Base-by-base conservation (phyloP, 495 filamentous ascomycete genomes). In the Neurospora cerealis region DNA sequence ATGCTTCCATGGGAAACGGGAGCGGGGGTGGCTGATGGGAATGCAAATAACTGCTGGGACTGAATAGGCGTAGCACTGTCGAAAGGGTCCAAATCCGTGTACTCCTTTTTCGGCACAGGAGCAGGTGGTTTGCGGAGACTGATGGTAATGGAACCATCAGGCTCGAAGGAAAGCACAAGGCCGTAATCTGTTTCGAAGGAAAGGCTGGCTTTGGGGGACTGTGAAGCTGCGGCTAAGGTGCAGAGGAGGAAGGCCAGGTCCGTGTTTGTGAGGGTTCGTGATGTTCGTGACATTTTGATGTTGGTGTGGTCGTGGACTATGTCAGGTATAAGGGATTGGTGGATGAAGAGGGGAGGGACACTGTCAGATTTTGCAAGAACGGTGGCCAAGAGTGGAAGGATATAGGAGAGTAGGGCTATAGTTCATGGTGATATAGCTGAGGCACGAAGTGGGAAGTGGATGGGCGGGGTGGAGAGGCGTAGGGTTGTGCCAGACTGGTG, bases 191-290 rank as follows among this genome's bases (percentile, higher is more conserved):
- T 77, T 36, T 32, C 13, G n/a, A 77, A 70, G 5, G 71, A 71
- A 3, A 75, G 69, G 6, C 54, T 71, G 66, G 24, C 54, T 10
- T 17, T 15, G 15, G 62, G 62, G 38, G 71, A 75, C 5, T 60
- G 48, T 2, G 48, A 15, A 7, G 48, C 10, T 60, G 24, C 13
- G 24, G 48, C 24, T 17, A 32, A 32, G 34, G 75, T 75, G 71
- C 75, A 77, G 62, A 77, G 73, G 36, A 77, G 73, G 28, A 77
- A 77, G 11, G 75, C 75, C 17, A 75, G 60, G 71, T 77, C 75
- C 36, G 75, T 74, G 1, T 71, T 75, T 8, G 75, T 77, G n/a
- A 77, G 71, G 40, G n/a, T 60, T 69, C 48, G 69, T 71, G 48
- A 73, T 73, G 28, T 71, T 75, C 71, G 40, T 28, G 37, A 39